Base-by-base conservation (phyloP, 148 eudicot genomes). In the Suaeda aralocaspica region DNA sequence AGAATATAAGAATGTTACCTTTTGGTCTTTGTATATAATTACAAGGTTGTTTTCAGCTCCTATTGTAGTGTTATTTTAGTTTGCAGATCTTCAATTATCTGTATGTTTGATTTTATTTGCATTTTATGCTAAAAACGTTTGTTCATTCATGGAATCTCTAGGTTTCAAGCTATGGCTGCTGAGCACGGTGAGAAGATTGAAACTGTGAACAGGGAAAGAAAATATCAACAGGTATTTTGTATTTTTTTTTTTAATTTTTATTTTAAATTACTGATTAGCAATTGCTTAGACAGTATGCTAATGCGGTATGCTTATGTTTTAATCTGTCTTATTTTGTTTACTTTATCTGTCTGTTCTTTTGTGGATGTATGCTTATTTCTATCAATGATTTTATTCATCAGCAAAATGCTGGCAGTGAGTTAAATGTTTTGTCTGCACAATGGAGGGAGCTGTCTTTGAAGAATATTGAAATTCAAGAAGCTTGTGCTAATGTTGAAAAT, bases 331-430 rank as follows among this genome's bases (percentile, higher is more conserved):
- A 13, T 1, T 19, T 30, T 51, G 19, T 57, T 48, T 34, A 1
- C 41, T 45, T 18, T 12, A 19, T 31, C 18, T 26, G 29, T 22
- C 33, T 19, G 21, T 28, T 66, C 28, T 71, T 15, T 22, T 50
- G 51, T 21, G 28, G 45, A 41, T 50, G 25, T 28, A 12, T 31
- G 49, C 28, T 64, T 4, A 25, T 15, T 0, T 72, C 48, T 50
- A 28, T 24, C 61, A 22, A 33, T 52, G 55, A n/a, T 39, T 67
- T 63, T 31, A 58, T 70, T 86, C 66, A 70, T 77, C 88, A 94
- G 98, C 92, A 91, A 94, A 91, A 82, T 70, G 90, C 97, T 53
- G 96, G 91, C 30, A 81, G 83, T 49, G 98, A 91, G 95, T 84
- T 91, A 28, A 83, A 80, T 80, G 97, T 87, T 55, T 80, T 94